A percentile compares a stretch with the other conserved stretches of the same genome.
Evolutionary conservation across 1,284 basidiomycete genomes (phyloP).

Genomic region (Rhodotorula sp.): DNA sequence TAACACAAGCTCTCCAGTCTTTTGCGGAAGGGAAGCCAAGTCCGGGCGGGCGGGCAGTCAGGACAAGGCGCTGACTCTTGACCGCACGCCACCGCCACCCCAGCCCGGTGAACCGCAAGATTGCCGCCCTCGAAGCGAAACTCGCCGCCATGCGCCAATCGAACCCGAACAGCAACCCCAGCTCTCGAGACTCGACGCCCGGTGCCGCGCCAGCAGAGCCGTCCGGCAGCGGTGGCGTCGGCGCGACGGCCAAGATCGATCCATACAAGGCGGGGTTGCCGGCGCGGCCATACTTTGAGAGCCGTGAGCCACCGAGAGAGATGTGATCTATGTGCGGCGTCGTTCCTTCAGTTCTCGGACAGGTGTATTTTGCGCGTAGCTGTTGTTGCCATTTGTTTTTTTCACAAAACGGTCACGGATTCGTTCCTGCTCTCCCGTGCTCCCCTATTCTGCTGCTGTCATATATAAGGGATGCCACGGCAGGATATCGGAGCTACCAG

Average conservation of each 20-base stretch:
- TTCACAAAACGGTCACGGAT: no score
- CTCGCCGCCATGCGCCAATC: conserved; percentile 64
- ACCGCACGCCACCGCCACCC: not conserved
- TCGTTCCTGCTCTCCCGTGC: no score
- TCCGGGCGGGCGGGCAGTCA: no score
- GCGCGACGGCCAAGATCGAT: conserved; percentile 12
- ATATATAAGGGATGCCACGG: no score
- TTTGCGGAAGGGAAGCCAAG: not conserved
- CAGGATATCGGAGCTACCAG: no score
- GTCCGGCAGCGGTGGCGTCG: not conserved
- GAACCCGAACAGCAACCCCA: conserved; percentile 3
- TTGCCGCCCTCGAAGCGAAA: conserved; percentile 93
- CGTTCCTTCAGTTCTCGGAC: not conserved
- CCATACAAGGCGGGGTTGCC: conserved; percentile 11
- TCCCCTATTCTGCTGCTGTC: no score
- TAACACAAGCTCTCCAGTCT: not conserved
- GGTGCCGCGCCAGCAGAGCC: not conserved
- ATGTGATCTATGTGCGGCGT: not conserved
- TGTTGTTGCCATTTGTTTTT: no score
- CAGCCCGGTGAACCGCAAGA: conserved; percentile 63
- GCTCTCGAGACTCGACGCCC: not conserved
- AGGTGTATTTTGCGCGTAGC: not conserved
- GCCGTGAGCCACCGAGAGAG: conserved; percentile 12
- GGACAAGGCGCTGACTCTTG: not conserved
- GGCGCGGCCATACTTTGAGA: conserved; percentile 10